Evolutionary conservation across 805 yeast species (phyloP), one percentile per base, ranked within the genome.

Genomic region (Saccharomyces eubayanus): DNA sequence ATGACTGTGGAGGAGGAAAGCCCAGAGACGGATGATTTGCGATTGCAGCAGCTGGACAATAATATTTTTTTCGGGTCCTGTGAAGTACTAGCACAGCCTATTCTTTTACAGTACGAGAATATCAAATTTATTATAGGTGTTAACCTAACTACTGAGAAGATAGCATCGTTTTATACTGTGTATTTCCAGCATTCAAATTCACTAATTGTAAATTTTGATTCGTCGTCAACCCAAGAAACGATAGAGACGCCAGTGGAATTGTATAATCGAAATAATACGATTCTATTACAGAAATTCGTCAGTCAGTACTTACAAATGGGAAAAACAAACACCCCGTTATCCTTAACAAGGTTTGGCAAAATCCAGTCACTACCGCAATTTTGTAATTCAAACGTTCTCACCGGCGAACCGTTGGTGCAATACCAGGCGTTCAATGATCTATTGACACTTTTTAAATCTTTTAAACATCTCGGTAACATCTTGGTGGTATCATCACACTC

Each of bases 1-100:
- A 36, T 16, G 21, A 6, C 6, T 36, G 21, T 36, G 43, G 5
- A 36, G 9, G 11, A 16, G 10, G 24, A 16, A 6, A 9, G 10
- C 6, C 16, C 43, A 36, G 20, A 24, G 11, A 3, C 5, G 16
- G 43, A 36, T 36, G 24, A 16, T 6, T 21, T 36, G 9, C 16
- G 65, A 31, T 75, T 80, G 3, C 81, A 77, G 59, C 69, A 64
- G 55, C 55, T 77, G 27, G 59, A 71, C 9, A 68, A 68, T n/a
- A 64, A 68, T 50, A 62, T 77, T 2, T 77, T 75, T 71, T 62
- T 77, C 27, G 81, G 81, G 1, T 80, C 81, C 2, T 60, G 75
- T 56, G 68, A 75, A 51, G 69, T 73, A 1, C 61, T 74, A 16
- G 70, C 73, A 0, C 75, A 77, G 59, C 60, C 59, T 11, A 67